phyloP scores from a whole-genome alignment of 202 grass and related monocot species.

The Saccharum hybrid region DNA sequence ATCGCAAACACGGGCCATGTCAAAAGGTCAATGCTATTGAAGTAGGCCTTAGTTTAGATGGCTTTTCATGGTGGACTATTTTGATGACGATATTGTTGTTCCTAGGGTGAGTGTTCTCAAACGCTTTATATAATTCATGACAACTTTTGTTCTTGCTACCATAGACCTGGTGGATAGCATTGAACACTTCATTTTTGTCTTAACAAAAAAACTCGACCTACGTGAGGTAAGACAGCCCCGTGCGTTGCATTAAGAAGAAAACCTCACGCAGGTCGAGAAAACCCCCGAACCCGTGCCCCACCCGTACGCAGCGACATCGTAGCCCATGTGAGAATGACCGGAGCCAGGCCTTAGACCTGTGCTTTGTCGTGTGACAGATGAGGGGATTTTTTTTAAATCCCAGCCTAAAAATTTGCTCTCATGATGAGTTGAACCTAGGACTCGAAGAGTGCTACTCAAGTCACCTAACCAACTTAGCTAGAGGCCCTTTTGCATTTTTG shows the following conservation, averaged over 20 bases:
- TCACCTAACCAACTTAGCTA: background rate
- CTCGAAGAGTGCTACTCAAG: background rate
- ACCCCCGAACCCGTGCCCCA: too few relatives aligned
- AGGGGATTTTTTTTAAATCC: background rate
- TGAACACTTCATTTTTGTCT: too few relatives aligned
- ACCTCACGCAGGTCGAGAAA: too few relatives aligned
- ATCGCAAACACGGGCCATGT: background rate
- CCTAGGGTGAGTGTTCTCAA: too few relatives aligned
- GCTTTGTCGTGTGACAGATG: background rate
- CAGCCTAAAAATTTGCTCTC: background rate
- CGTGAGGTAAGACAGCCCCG: too few relatives aligned
- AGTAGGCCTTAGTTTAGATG: background rate
- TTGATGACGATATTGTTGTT: background rate
- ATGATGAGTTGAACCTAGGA: background rate
- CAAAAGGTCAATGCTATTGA: background rate
- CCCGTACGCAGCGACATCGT: too few relatives aligned
- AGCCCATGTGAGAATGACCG: too few relatives aligned
- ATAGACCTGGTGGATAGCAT: too few relatives aligned
- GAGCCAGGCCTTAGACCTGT: background rate
- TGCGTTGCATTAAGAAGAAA: too few relatives aligned
- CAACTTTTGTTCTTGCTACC: too few relatives aligned
- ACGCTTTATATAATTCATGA: too few relatives aligned
- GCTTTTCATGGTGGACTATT: background rate
- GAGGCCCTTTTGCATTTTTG: background rate
- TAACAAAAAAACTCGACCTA: too few relatives aligned